These are phyloP conservation scores for Vickermania ingenoplastis DNA, from an alignment of 208 protist species.

Conservation along the genomic window DNA sequence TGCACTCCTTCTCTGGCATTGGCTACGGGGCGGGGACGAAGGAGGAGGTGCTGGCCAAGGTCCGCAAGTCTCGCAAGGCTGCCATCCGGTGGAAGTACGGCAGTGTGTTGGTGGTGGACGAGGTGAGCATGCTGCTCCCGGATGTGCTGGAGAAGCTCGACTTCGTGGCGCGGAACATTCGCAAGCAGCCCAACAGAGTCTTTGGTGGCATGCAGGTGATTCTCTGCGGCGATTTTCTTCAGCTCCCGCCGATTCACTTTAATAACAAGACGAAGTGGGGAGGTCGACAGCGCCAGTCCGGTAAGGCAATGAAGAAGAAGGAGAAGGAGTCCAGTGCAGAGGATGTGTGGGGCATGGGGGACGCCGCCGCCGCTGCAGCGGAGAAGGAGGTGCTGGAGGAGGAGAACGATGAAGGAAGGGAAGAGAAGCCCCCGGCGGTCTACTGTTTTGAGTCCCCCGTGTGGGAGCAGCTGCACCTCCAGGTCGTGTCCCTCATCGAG, in stretches of 20 bases:
- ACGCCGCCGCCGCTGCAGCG: neutral
- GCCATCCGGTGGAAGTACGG: conserved; percentile 25
- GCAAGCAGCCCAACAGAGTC: conserved; percentile 14
- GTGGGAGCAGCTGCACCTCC: conserved; percentile 29
- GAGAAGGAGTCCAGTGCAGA: neutral
- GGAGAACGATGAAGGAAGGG: neutral
- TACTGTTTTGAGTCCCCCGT: conserved; percentile 46
- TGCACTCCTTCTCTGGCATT: conserved; percentile 46
- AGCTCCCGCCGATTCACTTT: conserved; percentile 39
- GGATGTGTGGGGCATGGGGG: neutral
- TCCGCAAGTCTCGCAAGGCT: conserved; percentile 25
- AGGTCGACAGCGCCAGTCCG: neutral
- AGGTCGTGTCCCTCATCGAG: conserved; percentile 19
- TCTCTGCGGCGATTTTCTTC: conserved; percentile 74
- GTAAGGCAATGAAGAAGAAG: neutral
- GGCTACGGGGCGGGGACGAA: conserved; percentile 15
- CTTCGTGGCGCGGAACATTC: conserved; percentile 24
- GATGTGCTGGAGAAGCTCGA: conserved; percentile 53
- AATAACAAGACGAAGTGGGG: neutral
- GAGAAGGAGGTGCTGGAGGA: neutral
- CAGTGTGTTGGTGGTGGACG: conserved; percentile 57
- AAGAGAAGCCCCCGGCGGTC: neutral
- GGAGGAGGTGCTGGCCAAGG: conserved; percentile 21
- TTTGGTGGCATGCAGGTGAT: conserved; percentile 81
- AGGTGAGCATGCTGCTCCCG: conserved; percentile 61